A percentile compares a stretch with the other conserved stretches of the same genome.
Conservation (phyloP, 345 rosid genomes). For the Trapa incisa region DNA sequence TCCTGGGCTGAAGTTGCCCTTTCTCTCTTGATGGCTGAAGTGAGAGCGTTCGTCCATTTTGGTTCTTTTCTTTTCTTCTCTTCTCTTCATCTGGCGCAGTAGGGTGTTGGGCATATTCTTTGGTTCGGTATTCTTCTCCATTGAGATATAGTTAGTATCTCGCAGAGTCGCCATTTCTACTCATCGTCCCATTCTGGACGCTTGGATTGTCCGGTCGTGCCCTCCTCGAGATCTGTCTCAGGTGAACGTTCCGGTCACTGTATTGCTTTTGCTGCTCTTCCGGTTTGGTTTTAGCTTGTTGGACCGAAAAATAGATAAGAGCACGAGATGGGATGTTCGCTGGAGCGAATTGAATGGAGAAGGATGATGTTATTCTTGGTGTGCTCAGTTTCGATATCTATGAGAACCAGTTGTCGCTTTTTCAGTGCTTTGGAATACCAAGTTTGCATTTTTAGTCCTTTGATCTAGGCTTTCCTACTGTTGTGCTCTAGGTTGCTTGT, state of each 20-base stretch:
- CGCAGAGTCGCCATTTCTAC: background rate
- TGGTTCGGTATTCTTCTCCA: slow-evolving; percentile 19
- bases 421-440: background rate
- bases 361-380: background rate
- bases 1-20: background rate
- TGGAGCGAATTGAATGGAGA: background rate
- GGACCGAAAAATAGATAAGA: background rate
- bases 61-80: background rate
- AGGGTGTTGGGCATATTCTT: slow-evolving; percentile 38
- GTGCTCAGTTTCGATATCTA: background rate
- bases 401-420: background rate
- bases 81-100: background rate
- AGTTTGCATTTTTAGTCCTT: background rate
- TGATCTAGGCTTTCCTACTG: background rate
- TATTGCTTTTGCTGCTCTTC: background rate
- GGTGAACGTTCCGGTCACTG: background rate
- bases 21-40: background rate
- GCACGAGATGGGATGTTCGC: background rate
- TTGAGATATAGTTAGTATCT: background rate
- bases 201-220: background rate
- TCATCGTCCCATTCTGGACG: background rate
- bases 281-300: background rate
- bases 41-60: background rate
- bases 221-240: background rate
- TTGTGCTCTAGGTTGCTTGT: background rate